Evolutionary conservation across 2,329 filamentous ascomycete species (phyloP).

Genomic region (Polytolypa hystricis): DNA sequence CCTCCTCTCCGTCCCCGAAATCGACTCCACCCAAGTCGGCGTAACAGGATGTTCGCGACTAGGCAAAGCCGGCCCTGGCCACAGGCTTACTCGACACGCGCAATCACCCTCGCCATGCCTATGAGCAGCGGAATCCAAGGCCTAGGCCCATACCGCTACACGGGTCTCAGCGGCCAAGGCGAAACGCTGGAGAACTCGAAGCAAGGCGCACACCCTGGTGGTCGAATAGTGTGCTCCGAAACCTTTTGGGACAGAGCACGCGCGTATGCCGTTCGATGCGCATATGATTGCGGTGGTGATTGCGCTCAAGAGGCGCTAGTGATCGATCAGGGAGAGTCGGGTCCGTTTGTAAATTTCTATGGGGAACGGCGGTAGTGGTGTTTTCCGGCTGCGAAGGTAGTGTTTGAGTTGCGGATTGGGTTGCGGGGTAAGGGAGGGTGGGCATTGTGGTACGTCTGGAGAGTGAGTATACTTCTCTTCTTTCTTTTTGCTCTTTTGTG

Average conservation of each 20-base stretch:
- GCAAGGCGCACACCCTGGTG: constrained; percentile 26
- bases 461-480: constrained; percentile 26
- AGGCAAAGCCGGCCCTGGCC: constrained; percentile 25
- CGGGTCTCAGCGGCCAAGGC: constrained; percentile 33
- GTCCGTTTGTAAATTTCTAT: constrained; percentile 40
- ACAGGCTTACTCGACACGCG: constrained; percentile 25
- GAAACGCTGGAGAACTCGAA: constrained; percentile 33
- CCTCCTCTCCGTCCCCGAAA: constrained; percentile 26
- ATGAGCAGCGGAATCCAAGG: constrained; percentile 26
- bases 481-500: constrained; percentile 7
- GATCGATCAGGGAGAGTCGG: constrained; percentile 26
- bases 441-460: constrained; percentile 40
- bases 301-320: constrained; percentile 24
- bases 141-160: constrained; percentile 26
- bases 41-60: constrained; percentile 28
- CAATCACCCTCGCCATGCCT: constrained; percentile 27
- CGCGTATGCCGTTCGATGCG: constrained; percentile 23
- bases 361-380: constrained; percentile 32
- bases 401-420: constrained; percentile 30
- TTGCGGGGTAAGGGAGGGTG: constrained; percentile 38
- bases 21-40: constrained; percentile 22
- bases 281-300: constrained; percentile 27
- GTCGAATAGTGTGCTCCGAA: constrained; percentile 23
- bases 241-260: constrained; percentile 22
- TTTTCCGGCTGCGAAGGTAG: constrained; percentile 24